These are phyloP conservation scores for Fraxinus anomala DNA, from an alignment of 257 asterid species.

Conservation along the genomic window DNA sequence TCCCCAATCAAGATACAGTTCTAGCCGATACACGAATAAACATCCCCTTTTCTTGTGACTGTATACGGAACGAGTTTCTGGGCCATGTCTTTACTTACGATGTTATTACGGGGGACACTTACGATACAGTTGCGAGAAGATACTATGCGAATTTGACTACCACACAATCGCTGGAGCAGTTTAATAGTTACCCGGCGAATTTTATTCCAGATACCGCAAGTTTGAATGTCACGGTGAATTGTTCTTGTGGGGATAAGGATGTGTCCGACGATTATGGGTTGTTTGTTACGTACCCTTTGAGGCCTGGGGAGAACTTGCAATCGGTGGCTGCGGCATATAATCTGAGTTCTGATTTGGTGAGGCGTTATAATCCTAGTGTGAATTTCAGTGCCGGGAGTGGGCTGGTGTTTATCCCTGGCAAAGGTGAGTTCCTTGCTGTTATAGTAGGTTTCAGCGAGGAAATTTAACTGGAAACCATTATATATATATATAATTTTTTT, in stretches of 20 bases:
- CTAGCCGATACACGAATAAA: slow-evolving; percentile 39
- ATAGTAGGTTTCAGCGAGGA: not conserved
- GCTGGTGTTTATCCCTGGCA: slow-evolving; percentile 69
- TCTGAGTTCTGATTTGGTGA: slow-evolving; percentile 50
- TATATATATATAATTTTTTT: no score
- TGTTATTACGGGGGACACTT: slow-evolving; percentile 42
- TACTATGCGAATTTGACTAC: slow-evolving; percentile 68
- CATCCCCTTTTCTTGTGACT: slow-evolving; percentile 77
- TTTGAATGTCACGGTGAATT: slow-evolving; percentile 66
- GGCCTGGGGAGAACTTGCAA: slow-evolving; percentile 51
- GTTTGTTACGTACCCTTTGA: slow-evolving; percentile 77
- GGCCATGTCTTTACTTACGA: slow-evolving; percentile 54
- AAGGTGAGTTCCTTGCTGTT: slow-evolving; percentile 46
- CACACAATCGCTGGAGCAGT: slow-evolving; percentile 35
- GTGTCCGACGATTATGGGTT: slow-evolving; percentile 59
- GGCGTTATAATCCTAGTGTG: slow-evolving; percentile 57
- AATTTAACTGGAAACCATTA: no score
- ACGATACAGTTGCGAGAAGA: slow-evolving; percentile 28
- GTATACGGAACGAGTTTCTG: slow-evolving; percentile 48
- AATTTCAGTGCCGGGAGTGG: slow-evolving; percentile 52
- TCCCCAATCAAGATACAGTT: slow-evolving; percentile 54
- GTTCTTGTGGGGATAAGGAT: slow-evolving; percentile 71
- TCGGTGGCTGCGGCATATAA: slow-evolving; percentile 51
- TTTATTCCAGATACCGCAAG: slow-evolving; percentile 50
- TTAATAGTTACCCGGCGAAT: slow-evolving; percentile 42